A percentile compares a stretch with the other conserved stretches of the same genome.
These are phyloP conservation scores for Globisporangium canariense DNA, from an alignment of 352 stramenopile genomes.

Conservation along the genomic window DNA sequence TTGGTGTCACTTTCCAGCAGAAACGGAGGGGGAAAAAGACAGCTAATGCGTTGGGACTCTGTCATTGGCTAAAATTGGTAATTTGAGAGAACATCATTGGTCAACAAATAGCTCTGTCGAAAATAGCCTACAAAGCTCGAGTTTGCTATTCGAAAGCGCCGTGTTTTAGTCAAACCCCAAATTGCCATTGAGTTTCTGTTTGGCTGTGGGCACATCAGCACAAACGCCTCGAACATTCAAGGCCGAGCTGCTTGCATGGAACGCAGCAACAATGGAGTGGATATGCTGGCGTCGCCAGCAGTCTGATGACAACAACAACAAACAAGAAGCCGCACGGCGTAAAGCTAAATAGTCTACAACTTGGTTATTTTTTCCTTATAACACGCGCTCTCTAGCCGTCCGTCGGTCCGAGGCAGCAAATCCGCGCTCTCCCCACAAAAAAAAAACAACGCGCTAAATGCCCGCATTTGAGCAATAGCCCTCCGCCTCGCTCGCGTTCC, in stretches of 20 bases:
- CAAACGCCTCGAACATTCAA: not conserved
- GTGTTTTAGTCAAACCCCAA: not conserved
- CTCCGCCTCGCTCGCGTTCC: not conserved
- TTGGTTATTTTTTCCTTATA: conserved; percentile 22
- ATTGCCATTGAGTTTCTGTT: not conserved
- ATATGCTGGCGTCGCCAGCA: not conserved
- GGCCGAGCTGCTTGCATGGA: not conserved
- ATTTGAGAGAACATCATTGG: not conserved
- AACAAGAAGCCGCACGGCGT: conserved; percentile 12
- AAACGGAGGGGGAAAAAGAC: not conserved
- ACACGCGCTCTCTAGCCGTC: not conserved
- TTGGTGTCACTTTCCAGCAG: too few relatives aligned
- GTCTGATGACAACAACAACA: not conserved
- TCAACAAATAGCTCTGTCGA: not conserved
- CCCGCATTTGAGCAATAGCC: not conserved
- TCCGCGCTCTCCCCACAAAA: not conserved
- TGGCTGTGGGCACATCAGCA: not conserved
- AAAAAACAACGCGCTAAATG: not conserved
- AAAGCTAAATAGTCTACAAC: conserved; percentile 52
- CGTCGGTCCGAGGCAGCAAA: not conserved
- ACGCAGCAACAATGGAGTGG: not conserved
- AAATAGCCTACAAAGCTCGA: not conserved
- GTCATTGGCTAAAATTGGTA: conserved; percentile 27
- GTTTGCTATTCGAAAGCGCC: not conserved
- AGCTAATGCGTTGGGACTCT: conserved; percentile 11